phyloP scores from a whole-genome alignment of 345 rosid species.

The Turritis glabra region DNA sequence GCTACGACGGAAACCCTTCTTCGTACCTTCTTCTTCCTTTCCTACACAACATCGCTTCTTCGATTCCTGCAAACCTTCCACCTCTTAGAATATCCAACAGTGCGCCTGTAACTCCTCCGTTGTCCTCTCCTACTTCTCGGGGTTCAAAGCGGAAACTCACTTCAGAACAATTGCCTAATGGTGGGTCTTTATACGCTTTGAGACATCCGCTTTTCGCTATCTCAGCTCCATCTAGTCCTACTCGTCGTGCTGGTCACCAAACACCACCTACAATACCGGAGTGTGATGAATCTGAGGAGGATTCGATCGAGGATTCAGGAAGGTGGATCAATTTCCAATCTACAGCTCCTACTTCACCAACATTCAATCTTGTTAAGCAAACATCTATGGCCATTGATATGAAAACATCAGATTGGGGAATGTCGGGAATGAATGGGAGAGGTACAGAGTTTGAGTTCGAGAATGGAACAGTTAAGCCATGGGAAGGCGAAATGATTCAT shows the following conservation, averaged over 20 bases:
- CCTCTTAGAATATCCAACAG: conserved; percentile 91
- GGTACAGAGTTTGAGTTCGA: conserved; percentile 83
- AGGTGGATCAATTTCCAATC: conserved; percentile 80
- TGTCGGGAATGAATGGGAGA: conserved; percentile 52
- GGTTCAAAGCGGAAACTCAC: conserved; percentile 63
- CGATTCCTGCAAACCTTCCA: conserved; percentile 65
- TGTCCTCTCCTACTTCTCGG: conserved; percentile 83
- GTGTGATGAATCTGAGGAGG: conserved; percentile 88
- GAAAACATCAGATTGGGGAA: conserved; percentile 49
- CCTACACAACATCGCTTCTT: conserved; percentile 60
- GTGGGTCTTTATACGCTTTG: conserved; percentile 36
- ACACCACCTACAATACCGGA: conserved; percentile 89
- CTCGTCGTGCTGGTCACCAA: conserved; percentile 60
- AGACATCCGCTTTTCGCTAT: conserved; percentile 61
- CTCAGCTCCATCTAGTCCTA: conserved; percentile 95
- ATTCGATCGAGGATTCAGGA: conserved; percentile 79
- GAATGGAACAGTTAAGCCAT: conserved; percentile 75
- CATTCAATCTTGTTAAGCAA: conserved; percentile 65
- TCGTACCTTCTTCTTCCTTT: conserved; percentile 68
- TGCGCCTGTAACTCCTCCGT: conserved; percentile 98
- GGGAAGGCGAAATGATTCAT: conserved; percentile 98
- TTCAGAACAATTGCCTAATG: conserved; percentile 63
- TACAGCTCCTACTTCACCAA: conserved; percentile 70
- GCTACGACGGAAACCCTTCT: conserved; percentile 57
- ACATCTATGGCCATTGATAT: conserved; percentile 40